Evolutionary conservation across 2,329 filamentous ascomycete species (phyloP), one percentile per base, ranked within the genome.

Genomic region (Aspergillus pseudonomiae): DNA sequence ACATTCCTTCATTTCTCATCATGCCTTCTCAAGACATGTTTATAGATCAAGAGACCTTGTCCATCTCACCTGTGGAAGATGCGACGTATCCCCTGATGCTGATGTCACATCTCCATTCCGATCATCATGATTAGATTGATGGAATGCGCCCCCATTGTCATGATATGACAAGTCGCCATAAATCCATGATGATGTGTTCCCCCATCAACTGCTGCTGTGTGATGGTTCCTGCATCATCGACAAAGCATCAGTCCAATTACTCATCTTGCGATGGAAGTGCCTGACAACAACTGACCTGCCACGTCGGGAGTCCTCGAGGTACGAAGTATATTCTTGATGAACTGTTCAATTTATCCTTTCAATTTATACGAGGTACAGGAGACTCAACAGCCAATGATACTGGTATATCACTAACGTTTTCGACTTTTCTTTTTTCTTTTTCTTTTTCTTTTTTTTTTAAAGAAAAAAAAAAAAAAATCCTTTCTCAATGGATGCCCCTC

Each of bases 111-210:
- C 32, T 41, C 24, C 58, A 60, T 57, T 57, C 58, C 58, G 43
- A 53, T 54, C 30, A 54, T 54, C 46, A 41, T 53, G 61, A 62
- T 59, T 62, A 62, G 61, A 62, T 62, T 26, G 14, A 34, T 54
- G 56, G 61, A 62, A 62, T 62, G 61, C 54, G 46, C 46, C 60
- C 60, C 32, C 45, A 59, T 39, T 19, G 34, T 36, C 14, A 36
- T 48, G 46, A 48, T 21, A 32, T 26, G 46, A 48, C n/a, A 36
- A 39, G 34, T 36, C 34, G 14, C 32, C 32, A 34, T 34, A 11
- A 12, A 28, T 32, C 24, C 26, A 30, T 28, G 16, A 21, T 34
- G 32, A 21, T 58, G 26, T 34, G 19, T 36, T 39, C 19, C 34
- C 6, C 54, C 7, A 7, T 32, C 12, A 6, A 28, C 10, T 36